These are phyloP conservation scores for Hevea brasiliensis DNA, from an alignment of 345 rosid species.

Conservation along the genomic window DNA sequence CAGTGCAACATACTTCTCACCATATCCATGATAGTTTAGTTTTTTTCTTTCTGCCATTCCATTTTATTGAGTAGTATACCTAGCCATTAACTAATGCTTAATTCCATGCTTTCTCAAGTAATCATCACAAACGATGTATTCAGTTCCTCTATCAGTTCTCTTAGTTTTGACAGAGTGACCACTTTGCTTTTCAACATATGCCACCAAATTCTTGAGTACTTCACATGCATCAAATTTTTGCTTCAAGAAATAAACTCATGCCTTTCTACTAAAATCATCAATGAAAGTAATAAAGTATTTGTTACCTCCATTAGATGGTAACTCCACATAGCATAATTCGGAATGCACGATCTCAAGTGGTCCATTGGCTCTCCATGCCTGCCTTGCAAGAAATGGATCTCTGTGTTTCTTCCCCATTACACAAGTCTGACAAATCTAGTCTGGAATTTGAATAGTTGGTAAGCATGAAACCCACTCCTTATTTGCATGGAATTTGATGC, in stretches of 20 bases:
- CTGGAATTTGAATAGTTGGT: background rate
- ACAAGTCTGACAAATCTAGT: background rate
- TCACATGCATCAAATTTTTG: background rate
- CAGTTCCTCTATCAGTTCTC: background rate
- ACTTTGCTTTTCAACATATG: background rate
- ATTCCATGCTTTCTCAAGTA: background rate
- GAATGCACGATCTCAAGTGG: background rate
- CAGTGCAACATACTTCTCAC: background rate
- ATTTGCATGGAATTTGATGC: too few relatives aligned
- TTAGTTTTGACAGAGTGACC: background rate
- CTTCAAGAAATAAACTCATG: background rate
- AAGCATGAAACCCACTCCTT: too few relatives aligned
- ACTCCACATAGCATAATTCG: background rate
- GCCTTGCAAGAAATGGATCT: background rate
- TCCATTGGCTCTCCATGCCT: background rate
- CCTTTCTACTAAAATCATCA: background rate
- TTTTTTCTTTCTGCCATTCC: slow-evolving; percentile 6
- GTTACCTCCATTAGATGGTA: too few relatives aligned
- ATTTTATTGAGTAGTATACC: slow-evolving; percentile 6
- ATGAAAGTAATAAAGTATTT: background rate
- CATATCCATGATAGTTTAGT: too few relatives aligned
- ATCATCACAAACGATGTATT: background rate
- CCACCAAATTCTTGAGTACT: background rate
- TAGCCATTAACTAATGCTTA: slow-evolving; percentile 3
- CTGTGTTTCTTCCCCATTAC: slow-evolving; percentile 1